These are phyloP conservation scores for Aspergillus cejpii DNA, from an alignment of 2,329 filamentous ascomycete species.

Conservation along the genomic window DNA sequence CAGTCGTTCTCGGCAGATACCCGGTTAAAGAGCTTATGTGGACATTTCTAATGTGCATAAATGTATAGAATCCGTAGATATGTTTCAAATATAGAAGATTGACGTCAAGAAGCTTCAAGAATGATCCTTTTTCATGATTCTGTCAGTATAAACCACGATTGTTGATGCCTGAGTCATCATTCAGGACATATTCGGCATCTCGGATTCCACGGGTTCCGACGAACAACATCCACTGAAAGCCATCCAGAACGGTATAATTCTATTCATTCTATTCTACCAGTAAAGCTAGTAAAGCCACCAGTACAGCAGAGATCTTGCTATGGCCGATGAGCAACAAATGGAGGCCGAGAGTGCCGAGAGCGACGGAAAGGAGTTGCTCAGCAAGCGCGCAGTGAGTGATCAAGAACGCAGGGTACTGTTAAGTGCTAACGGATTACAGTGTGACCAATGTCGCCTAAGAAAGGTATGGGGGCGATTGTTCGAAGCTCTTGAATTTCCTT, in stretches of 20 bases:
- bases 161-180: background rate
- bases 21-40: too few species aligned
- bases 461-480: constrained; percentile 19
- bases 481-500: background rate
- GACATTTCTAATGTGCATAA: too few species aligned
- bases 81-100: too few species aligned
- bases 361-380: constrained; percentile 17
- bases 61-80: too few species aligned
- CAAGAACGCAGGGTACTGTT: background rate
- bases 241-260: background rate
- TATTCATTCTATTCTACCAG: background rate
- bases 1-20: too few species aligned
- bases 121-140: too few species aligned
- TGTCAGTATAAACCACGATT: too few species aligned
- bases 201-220: constrained; percentile 18
- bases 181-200: background rate
- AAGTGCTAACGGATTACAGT: constrained; percentile 18
- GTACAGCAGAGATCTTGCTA: background rate
- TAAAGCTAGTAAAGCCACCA: background rate
- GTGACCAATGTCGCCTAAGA: constrained; percentile 31
- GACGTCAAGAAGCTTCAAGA: too few species aligned
- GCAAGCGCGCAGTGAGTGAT: constrained; percentile 29
- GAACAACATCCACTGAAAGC: background rate
- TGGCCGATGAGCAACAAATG: constrained; percentile 14
- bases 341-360: constrained; percentile 28